Conservation (phyloP, 768 basidiomycete species). For the Sarcodon aspratus region DNA sequence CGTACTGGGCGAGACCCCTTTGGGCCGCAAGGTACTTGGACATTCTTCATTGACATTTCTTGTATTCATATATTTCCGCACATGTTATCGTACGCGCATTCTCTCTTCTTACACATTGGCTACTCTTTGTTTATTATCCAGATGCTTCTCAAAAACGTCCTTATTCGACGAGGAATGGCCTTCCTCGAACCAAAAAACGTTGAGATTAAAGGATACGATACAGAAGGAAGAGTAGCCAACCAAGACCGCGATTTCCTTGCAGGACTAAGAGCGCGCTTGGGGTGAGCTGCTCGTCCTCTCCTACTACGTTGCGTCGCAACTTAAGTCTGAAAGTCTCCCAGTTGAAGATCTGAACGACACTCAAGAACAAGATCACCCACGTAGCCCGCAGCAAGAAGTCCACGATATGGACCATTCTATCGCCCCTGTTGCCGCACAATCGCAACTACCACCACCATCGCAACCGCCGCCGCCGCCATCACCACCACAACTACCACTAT, state of each 20-base stretch:
- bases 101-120: not conserved
- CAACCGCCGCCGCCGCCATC: conserved; percentile 5
- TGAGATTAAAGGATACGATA: conserved; percentile 44
- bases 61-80: not conserved
- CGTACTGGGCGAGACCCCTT: conserved; percentile 59
- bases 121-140: conserved; percentile 16
- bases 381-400: conserved; percentile 1
- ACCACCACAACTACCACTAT: not conserved
- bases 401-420: conserved; percentile 1
- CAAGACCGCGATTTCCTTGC: conserved; percentile 51
- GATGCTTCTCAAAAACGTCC: conserved; percentile 62
- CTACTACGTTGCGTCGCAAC: not conserved
- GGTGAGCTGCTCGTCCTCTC: conserved; percentile 32
- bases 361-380: not conserved
- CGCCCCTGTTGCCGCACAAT: not conserved
- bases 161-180: conserved; percentile 57
- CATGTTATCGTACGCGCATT: not conserved
- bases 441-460: not conserved
- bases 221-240: conserved; percentile 50
- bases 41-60: not conserved
- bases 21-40: conserved; percentile 71
- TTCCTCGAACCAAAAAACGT: conserved; percentile 68
- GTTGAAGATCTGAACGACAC: not conserved
- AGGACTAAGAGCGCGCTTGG: conserved; percentile 49
- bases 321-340: not conserved